phyloP scores from a whole-genome alignment of 192 early-diverging fungal genomes.

The Dispira simplex region DNA sequence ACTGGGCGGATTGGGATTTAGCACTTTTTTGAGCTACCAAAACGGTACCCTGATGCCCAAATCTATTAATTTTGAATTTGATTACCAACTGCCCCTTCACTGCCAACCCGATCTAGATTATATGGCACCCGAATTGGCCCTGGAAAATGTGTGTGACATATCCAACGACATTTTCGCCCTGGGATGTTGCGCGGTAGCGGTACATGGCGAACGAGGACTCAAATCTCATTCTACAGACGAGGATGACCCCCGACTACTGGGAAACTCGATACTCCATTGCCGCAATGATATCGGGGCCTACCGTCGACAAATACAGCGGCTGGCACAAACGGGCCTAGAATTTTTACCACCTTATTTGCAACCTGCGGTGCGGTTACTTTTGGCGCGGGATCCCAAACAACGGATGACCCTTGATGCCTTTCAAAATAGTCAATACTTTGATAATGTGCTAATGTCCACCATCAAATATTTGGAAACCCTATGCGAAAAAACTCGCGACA shows the following conservation, averaged over 20 bases:
- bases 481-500: conserved; percentile 58
- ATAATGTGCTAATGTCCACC: conserved; percentile 60
- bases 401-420: conserved; percentile 47
- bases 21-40: conserved; percentile 30
- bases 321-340: conserved; percentile 20
- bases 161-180: conserved; percentile 66
- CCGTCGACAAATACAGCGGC: conserved; percentile 29
- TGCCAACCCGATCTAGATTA: conserved; percentile 43
- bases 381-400: conserved; percentile 31
- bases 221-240: too few relatives aligned
- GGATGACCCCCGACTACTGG: conserved; percentile 13
- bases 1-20: conserved; percentile 58
- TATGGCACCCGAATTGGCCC: conserved; percentile 50
- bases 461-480: conserved; percentile 66
- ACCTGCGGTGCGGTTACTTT: conserved; percentile 33
- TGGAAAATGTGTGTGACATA: conserved; percentile 33
- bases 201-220: conserved; percentile 32
- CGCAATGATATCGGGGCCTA: conserved; percentile 49
- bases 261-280: conserved; percentile 41
- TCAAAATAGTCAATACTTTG: conserved; percentile 54
- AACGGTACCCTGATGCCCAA: conserved; percentile 14
- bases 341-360: conserved; percentile 33
- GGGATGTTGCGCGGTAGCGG: conserved; percentile 57
- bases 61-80: conserved; percentile 29
- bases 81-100: conserved; percentile 36